Base-by-base conservation (phyloP, 176 grass and related monocot species). In the Cenchrus fungigraminus region DNA sequence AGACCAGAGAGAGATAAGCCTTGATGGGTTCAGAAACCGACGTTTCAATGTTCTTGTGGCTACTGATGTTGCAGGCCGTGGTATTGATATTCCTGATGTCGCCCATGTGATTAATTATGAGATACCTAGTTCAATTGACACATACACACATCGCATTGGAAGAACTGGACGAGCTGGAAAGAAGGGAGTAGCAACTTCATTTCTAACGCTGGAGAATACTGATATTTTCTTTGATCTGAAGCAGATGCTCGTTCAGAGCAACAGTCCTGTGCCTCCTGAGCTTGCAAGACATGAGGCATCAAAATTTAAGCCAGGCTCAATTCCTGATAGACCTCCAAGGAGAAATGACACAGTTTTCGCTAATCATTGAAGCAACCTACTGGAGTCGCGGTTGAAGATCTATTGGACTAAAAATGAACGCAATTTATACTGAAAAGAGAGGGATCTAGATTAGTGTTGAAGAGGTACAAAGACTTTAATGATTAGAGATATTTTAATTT, bases 1-100 rank as follows among this genome's bases (percentile, higher is more conserved):
- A 57, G 96, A 98, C 59, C 96, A 98, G 84, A 91, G 96, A 82
- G 96, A 98, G 74, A 98, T 95, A 19, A 95, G 91, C 71, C 91
- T 98, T 56, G 96, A 98, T 19, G 96, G 96, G 53, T 98, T 98
- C 80, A 93, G 96, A 61, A 98, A 98, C 78, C 92, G 89, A 22
- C 79, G 96, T 58, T 98, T 98, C 68, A 98, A 95, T 87, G 96
- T 98, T 89, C 93, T 98, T 86, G 93, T 98, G 53, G 96, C 96
- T 9, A 98, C 96, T 80, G 96, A 98, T 56, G 96, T 98, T 73
- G 93, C 93, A 31, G 96, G 96, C 32, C 93, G 96, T 94, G 96
- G 96, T 83, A 98, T 98, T 86, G 96, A 98, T 77, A 98, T 98
- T 82, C 96, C 96, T 78, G 96, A 98, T 87, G 96, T 98, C 67